Evolutionary conservation across 352 stramenopile genomes (phyloP), one percentile per base, ranked within the genome.

Genomic region (Elongisporangium anandrum): DNA sequence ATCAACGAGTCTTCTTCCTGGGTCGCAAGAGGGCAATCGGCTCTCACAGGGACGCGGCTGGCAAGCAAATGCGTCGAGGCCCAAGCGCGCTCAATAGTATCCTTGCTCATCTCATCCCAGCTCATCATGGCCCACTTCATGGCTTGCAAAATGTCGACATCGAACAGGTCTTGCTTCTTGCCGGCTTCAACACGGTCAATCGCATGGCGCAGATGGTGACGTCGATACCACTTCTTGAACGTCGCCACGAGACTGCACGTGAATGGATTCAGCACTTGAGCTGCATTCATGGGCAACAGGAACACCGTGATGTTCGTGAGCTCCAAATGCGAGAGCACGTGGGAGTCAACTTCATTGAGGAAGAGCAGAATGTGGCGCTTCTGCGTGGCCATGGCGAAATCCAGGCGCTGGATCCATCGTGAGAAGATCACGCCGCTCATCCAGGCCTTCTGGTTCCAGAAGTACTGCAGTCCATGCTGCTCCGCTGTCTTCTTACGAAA

Each of bases 351-450:
- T 17, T 92, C 80, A 63, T 91, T 90, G 22, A 94, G 69, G 26
- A 94, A 75, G 1, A 94, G 64, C 59, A 94, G 56, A 56, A 94
- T 90, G 56, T 73, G 73, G 47, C 85, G 85, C 57, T 91, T 89
- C 59, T 92, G 79, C 20, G 69, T 81, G 20, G 69, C 72, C 85
- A 94, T 94, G 17, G 80, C 67, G 52, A 88, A 88, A 62, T 94
- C 84, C 9, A 94, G 64, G 12, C 81, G 81, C 64, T 92, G 81
- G 34, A 94, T 69, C 82, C 81, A 94, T 19, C 82, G 79, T 24
- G 83, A 91, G 61, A 94, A 94, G 52, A 92, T 85, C 10, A 92
- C 80, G 10, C 83, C 85, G 5, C 82, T 94, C 76, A 94, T 85
- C 81, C 81, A 91, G 16, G 82, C 81, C 59, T 90, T 91, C 63